Base-by-base conservation (phyloP, 768 basidiomycete species). In the Crassisporium funariophilum region DNA sequence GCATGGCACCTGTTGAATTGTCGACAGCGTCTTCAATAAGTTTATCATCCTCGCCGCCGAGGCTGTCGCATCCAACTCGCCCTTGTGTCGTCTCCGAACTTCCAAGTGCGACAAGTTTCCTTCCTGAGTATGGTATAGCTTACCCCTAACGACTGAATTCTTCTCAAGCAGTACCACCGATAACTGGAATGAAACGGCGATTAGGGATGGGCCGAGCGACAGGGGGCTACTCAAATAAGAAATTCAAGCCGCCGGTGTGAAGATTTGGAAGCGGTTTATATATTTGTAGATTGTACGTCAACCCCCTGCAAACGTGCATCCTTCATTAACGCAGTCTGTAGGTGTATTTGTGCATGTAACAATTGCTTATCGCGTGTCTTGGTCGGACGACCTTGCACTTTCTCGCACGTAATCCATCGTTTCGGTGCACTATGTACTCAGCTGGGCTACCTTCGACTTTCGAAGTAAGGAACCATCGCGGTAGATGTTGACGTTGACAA, bases 181-280 rank as follows among this genome's bases (percentile, higher is more conserved):
- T 39, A 24, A 35, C 47, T 38, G 75, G 74, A 22, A 62, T 61
- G 13, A 86, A 84, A 55, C 72, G 82, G 47, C 71, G 82, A 35
- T 65, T 86, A 42, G 85, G 85, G 0, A 84, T 86, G 82, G 82
- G 81, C 13, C 69, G 78, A 54, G 61, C 63, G 4, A 63, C 62
- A 5, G 63, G 53, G 19, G 78, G 79, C 3, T 86, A 86, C 58
- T 55, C 78, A 17, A 87, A 85, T 62, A 87, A 86, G 65, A 86
- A 82, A 65, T 86, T 85, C 73, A 86, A 84, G 64, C 60, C 69
- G n/a, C 82, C 78, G 31, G 63, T 63, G 35, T 71, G 46, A 66
- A 34, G 20, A 24, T 23, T 19, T 38, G 21, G 46, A 40, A 43
- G 43, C 25, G 46, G 36, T 33, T 21, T 13, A 10, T 6, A 16